Evolutionary conservation across 1,284 basidiomycete species (phyloP).

Genomic region (Phellopilus nigrolimitatus): DNA sequence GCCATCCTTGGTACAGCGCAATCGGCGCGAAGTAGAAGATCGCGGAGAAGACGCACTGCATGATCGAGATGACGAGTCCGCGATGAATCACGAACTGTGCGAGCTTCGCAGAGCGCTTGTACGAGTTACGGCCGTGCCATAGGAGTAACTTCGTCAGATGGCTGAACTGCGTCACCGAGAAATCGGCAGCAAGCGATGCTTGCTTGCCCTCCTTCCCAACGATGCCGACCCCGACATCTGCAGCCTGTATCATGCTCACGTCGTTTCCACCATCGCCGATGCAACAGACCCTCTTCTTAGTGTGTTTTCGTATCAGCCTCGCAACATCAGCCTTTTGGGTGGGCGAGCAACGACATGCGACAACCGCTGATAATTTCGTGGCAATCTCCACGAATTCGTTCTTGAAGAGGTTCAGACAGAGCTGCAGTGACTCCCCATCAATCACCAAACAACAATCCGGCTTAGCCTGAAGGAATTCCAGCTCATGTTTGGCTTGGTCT

Average conservation of each 20-base stretch:
- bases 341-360: slow-evolving; percentile 96
- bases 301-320: slow-evolving; percentile 82
- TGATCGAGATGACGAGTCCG: slow-evolving; percentile 95
- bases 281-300: slow-evolving; percentile 94
- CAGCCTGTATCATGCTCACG: slow-evolving; percentile 94
- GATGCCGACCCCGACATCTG: slow-evolving; percentile 93
- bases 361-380: slow-evolving; percentile 93
- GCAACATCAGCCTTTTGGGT: slow-evolving; percentile 99
- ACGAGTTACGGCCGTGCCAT: slow-evolving; percentile 97
- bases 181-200: slow-evolving; percentile 96
- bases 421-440: slow-evolving; percentile 94
- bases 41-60: slow-evolving; percentile 94
- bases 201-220: slow-evolving; percentile 99
- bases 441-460: slow-evolving; percentile 97
- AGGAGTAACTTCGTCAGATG: slow-evolving; percentile 92
- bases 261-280: slow-evolving; percentile 96
- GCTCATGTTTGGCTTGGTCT: slow-evolving; percentile 80
- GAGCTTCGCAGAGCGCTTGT: slow-evolving; percentile 95
- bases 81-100: slow-evolving; percentile 99
- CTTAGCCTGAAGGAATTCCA: slow-evolving; percentile 95
- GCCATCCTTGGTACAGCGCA: slow-evolving; percentile 96
- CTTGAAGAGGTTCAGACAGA: slow-evolving; percentile 86
- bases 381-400: slow-evolving; percentile 95
- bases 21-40: slow-evolving; percentile 99
- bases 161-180: slow-evolving; percentile 95